A percentile compares a stretch with the other conserved stretches of the same genome.
phyloP scores from a whole-genome alignment of 2,329 filamentous ascomycete species.

The Sporothrix dimorphospora region DNA sequence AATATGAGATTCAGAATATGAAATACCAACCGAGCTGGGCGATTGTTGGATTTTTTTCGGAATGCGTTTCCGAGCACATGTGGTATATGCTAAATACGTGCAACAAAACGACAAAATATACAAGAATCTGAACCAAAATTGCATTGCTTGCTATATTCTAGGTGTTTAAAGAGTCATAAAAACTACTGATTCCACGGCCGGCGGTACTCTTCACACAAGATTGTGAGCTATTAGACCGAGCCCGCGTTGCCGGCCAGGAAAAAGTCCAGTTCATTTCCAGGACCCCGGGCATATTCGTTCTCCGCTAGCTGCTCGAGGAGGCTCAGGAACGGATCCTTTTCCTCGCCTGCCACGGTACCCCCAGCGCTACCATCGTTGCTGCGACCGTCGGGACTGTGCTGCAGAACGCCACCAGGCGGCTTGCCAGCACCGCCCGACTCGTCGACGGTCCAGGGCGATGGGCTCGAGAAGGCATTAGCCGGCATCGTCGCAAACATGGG shows the following conservation, averaged over 20 bases:
- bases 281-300: slow-evolving; percentile 71
- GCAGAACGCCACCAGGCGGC: slow-evolving; percentile 31
- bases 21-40: too few relatives aligned
- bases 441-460: slow-evolving; percentile 54
- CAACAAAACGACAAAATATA: background rate
- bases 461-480: slow-evolving; percentile 57
- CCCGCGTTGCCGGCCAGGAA: slow-evolving; percentile 54
- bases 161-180: background rate
- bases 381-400: slow-evolving; percentile 50
- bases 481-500: slow-evolving; percentile 63
- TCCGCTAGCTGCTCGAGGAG: slow-evolving; percentile 81
- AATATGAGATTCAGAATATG: too few relatives aligned
- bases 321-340: slow-evolving; percentile 81
- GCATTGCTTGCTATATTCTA: slow-evolving; percentile 1
- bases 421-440: slow-evolving; percentile 36
- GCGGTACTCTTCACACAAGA: too few relatives aligned
- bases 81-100: too few relatives aligned
- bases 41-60: too few relatives aligned
- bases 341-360: slow-evolving; percentile 56
- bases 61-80: too few relatives aligned
- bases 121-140: background rate
- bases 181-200: too few relatives aligned
- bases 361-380: slow-evolving; percentile 54
- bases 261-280: slow-evolving; percentile 77
- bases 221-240: background rate